phyloP scores from a whole-genome alignment of 176 grass and related monocot species.

The Lolium multiflorum region DNA sequence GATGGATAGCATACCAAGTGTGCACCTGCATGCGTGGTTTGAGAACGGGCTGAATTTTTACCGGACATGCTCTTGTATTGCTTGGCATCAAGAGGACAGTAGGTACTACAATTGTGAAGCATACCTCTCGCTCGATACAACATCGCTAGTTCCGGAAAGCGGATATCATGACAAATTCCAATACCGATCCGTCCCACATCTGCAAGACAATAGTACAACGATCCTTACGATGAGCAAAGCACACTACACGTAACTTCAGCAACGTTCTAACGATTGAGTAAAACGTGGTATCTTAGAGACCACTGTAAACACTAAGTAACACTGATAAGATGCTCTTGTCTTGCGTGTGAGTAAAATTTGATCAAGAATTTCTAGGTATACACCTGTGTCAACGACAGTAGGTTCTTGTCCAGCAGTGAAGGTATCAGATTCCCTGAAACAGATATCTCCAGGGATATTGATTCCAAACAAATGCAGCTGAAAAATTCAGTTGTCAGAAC shows the following conservation, averaged over 20 bases:
- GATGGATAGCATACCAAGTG: constrained; percentile 74
- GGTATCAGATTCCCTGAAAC: constrained; percentile 58
- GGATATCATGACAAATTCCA: constrained; percentile 76
- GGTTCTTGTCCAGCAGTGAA: constrained; percentile 54
- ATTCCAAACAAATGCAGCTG: constrained; percentile 72
- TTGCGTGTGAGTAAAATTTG: neutral
- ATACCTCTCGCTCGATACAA: constrained; percentile 67
- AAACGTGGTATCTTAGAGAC: neutral
- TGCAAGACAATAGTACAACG: neutral
- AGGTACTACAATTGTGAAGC: neutral
- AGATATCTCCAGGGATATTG: constrained; percentile 59
- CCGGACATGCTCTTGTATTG: neutral
- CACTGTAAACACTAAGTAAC: neutral
- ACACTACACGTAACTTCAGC: neutral
- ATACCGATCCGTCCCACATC: constrained; percentile 67
- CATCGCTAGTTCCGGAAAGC: constrained; percentile 70
- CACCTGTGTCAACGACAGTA: constrained; percentile 68
- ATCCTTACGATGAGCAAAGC: neutral
- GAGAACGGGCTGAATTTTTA: neutral
- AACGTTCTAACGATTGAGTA: neutral
- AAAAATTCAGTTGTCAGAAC: constrained; percentile 20
- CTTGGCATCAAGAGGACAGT: neutral
- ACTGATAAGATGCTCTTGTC: neutral
- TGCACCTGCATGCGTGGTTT: constrained; percentile 41
- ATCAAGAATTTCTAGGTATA: neutral